Percentiles rank a stretch among this genome's conserved stretches.
Conservation (phyloP, 768 basidiomycete species). For the Hirschioporus abietinus region DNA sequence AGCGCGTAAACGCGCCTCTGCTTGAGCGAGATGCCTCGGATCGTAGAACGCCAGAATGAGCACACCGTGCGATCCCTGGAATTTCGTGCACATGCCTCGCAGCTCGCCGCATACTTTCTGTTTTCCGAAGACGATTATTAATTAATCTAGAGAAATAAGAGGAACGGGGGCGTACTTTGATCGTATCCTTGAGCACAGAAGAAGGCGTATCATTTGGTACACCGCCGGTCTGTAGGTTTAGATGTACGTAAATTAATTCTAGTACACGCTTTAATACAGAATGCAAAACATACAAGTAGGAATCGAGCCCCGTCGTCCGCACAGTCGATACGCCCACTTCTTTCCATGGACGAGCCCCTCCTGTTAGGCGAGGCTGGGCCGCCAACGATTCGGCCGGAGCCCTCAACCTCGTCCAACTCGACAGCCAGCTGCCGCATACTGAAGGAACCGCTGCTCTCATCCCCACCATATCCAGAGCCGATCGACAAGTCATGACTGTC, state of each 20-base stretch:
- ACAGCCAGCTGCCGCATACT: not conserved
- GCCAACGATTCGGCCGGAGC: not conserved
- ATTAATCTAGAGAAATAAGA: not conserved
- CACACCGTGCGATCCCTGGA: slow-evolving; percentile 44
- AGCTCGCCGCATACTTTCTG: slow-evolving; percentile 26
- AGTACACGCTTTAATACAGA: not conserved
- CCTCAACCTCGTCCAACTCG: not conserved
- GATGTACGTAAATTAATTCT: not conserved
- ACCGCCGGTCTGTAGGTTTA: slow-evolving; percentile 10
- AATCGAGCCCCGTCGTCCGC: not conserved
- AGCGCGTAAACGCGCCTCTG: slow-evolving; percentile 36
- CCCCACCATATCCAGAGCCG: not conserved
- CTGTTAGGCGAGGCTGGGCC: not conserved
- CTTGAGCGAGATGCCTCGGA: slow-evolving; percentile 45
- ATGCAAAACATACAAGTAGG: not conserved
- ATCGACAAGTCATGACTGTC: not conserved
- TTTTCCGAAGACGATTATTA: too few species aligned
- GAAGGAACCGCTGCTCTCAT: not conserved
- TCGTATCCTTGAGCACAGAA: slow-evolving; percentile 12
- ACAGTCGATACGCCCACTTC: not conserved
- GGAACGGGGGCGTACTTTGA: slow-evolving; percentile 9
- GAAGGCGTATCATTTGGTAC: slow-evolving; percentile 13
- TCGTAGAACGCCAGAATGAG: slow-evolving; percentile 61
- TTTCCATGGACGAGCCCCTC: not conserved
- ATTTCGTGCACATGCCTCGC: slow-evolving; percentile 52